These are phyloP conservation scores for Trichosporon sp. DNA, from an alignment of 1,284 basidiomycete genomes.

Conservation along the genomic window DNA sequence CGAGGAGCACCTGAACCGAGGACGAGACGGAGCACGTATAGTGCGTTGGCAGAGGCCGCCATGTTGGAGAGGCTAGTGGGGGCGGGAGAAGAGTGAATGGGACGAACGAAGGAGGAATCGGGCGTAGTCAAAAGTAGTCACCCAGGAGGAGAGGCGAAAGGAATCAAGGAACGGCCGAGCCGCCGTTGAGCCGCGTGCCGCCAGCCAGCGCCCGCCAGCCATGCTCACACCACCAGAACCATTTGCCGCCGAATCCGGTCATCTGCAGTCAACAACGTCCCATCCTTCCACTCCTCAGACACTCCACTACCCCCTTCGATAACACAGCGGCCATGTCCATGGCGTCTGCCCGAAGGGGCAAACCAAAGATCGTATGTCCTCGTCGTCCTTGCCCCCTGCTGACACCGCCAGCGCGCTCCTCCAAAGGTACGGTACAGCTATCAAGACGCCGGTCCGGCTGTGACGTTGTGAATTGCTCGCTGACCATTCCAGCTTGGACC, in stretches of 20 bases:
- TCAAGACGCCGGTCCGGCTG: neutral
- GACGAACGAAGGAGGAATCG: neutral
- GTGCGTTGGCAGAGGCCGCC: constrained; percentile 19
- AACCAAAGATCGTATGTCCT: constrained; percentile 44
- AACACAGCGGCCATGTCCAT: constrained; percentile 31
- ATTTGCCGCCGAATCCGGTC: constrained; percentile 1
- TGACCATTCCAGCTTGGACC: constrained; percentile 33
- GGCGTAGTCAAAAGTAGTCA: neutral
- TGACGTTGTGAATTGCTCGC: neutral
- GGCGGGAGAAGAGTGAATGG: neutral
- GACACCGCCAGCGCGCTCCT: constrained; percentile 37
- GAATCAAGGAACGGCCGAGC: neutral
- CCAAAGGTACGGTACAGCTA: constrained; percentile 29
- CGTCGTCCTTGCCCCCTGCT: neutral
- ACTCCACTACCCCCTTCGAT: neutral
- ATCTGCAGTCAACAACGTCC: neutral
- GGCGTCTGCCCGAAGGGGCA: constrained; percentile 38
- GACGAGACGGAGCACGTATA: constrained; percentile 24
- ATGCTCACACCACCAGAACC: neutral
- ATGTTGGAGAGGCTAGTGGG: neutral
- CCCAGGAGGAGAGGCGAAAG: neutral
- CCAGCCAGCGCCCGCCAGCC: neutral
- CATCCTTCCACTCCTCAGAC: neutral
- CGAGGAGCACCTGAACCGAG: neutral
- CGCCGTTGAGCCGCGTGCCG: neutral